Percentiles rank a stretch among this genome's conserved stretches.
These are phyloP conservation scores for Lentinula sp. DNA, from an alignment of 768 basidiomycete species.

Conservation along the genomic window DNA sequence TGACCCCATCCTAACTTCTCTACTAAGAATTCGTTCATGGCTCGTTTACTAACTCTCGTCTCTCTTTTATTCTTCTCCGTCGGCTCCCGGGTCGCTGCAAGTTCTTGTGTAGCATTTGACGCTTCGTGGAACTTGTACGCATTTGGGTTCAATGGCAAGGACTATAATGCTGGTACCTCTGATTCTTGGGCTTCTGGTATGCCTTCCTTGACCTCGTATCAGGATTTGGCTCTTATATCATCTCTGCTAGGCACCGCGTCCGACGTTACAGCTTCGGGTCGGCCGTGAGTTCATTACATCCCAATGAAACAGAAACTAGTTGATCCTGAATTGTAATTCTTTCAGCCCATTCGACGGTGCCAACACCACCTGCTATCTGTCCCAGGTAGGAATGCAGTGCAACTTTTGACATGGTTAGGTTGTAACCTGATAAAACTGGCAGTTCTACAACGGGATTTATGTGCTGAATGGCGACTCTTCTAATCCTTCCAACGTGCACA, in stretches of 20 bases:
- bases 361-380: conserved; percentile 67
- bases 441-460: conserved; percentile 86
- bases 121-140: conserved; percentile 76
- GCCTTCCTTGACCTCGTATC: conserved; percentile 16
- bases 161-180: conserved; percentile 75
- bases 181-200: conserved; percentile 57
- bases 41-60: conserved; percentile 32
- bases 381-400: conserved; percentile 38
- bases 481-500: conserved; percentile 66
- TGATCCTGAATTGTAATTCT: neutral
- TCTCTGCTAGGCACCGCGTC: conserved; percentile 40
- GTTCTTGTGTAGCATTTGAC: conserved; percentile 78
- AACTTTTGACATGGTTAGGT: neutral
- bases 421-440: conserved; percentile 3
- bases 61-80: conserved; percentile 44
- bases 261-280: conserved; percentile 66
- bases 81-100: conserved; percentile 27
- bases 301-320: neutral
- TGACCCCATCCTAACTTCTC: neutral
- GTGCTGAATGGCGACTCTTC: conserved; percentile 72
- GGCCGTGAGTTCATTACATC: conserved; percentile 49
- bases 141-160: conserved; percentile 79
- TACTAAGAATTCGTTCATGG: neutral
- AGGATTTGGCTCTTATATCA: neutral
- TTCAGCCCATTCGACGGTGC: conserved; percentile 57